phyloP scores from a whole-genome alignment of 208 protist genomes.

The Trichomonas vaginalis region DNA sequence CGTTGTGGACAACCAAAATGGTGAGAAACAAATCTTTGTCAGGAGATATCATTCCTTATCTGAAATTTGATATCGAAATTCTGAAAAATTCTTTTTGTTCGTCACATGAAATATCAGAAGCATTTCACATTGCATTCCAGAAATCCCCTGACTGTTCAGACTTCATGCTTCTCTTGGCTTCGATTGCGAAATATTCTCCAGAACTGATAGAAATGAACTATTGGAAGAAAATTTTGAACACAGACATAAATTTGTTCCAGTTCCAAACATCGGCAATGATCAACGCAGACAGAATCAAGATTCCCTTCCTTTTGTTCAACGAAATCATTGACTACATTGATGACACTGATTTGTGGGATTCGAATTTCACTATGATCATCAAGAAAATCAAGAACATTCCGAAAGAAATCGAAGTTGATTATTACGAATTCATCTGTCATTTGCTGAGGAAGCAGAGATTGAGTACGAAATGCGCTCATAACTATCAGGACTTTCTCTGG shows the following conservation, averaged over 20 bases:
- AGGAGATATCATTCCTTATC: not conserved
- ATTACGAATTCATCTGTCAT: not conserved
- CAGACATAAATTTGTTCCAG: not conserved
- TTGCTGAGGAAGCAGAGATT: not conserved
- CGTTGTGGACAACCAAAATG: not conserved
- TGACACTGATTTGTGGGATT: not conserved
- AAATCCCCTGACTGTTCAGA: not conserved
- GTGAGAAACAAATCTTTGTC: not conserved
- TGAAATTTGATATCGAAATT: not conserved
- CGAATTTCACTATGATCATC: not conserved
- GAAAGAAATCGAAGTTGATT: not conserved
- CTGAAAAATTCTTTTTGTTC: not conserved
- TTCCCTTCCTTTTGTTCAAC: not conserved
- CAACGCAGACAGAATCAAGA: not conserved
- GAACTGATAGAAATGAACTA: not conserved
- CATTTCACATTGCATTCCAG: not conserved
- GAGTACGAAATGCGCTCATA: not conserved
- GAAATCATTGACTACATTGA: not conserved
- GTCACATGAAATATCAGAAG: not conserved
- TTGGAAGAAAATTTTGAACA: not conserved
- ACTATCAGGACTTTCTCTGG: not conserved
- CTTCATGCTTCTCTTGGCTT: not conserved
- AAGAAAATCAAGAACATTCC: not conserved
- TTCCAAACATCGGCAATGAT: not conserved
- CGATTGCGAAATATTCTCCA: not conserved